phyloP scores from a whole-genome alignment of 106 monocot species.

The Posidonia australis region DNA sequence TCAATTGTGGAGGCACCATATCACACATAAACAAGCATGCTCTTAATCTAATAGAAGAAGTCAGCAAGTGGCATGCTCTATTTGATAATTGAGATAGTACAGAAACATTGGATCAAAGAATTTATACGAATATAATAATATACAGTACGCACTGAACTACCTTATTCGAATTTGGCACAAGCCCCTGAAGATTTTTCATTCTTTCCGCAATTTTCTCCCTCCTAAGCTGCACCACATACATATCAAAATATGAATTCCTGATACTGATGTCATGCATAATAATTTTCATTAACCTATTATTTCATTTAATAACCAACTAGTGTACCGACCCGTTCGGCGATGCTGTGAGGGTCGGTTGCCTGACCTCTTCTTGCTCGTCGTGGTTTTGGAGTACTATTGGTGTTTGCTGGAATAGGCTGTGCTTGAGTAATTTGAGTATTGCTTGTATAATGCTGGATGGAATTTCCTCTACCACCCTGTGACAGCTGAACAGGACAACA shows the following conservation, averaged over 20 bases:
- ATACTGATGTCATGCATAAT: background rate
- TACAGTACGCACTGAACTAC: slow-evolving; percentile 15
- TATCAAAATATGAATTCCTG: background rate
- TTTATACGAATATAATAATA: background rate
- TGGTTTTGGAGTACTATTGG: slow-evolving; percentile 17
- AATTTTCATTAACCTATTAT: background rate
- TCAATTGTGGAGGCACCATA: too few species aligned
- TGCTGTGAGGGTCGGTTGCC: slow-evolving; percentile 92
- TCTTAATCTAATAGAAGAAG: too few species aligned
- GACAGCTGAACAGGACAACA: background rate
- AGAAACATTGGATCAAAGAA: too few species aligned
- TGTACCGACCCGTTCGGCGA: slow-evolving; percentile 74
- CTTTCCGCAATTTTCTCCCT: slow-evolving; percentile 90
- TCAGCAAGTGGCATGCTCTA: too few species aligned
- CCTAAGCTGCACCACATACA: slow-evolving; percentile 30
- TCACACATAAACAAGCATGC: too few species aligned
- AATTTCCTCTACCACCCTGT: background rate
- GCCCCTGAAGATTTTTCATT: slow-evolving; percentile 88
- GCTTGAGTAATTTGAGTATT: background rate
- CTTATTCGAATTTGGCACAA: slow-evolving; percentile 90
- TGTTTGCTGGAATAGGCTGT: background rate
- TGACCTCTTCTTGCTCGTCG: slow-evolving; percentile 74
- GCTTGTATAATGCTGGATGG: background rate
- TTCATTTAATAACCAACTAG: background rate
- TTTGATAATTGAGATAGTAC: too few species aligned